Evolutionary conservation across 192 early-diverging fungal genomes (phyloP), one percentile per base, ranked within the genome.

Genomic region (Diversispora eburnea): DNA sequence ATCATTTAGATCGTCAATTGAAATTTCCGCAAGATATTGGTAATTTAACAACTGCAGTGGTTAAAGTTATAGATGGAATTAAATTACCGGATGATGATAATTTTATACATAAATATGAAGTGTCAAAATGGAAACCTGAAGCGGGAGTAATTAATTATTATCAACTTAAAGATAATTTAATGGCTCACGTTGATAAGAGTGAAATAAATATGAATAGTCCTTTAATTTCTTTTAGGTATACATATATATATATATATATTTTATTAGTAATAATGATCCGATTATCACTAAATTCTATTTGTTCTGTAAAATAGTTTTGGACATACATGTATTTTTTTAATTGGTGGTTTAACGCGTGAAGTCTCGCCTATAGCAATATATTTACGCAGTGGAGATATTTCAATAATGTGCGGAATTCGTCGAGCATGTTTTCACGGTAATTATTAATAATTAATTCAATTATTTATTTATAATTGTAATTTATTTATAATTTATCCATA

Each of bases 71-170:
- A 19, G 78, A 89, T 67, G 76, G 78, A 58, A 67, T 88, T 3
- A 74, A 78, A 0, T 76, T 75, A 49, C 22, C 33, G 15, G 61
- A 45, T 8, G 57, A 68, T 4, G 63, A 64, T 15, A 60, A 20
- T 41, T 75, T 68, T 61, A 47, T 80, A 4, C 93, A 91, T 63
- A 77, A 77, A 1, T 95, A 92, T 73, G 49, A 79, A 8, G 83
- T 82, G 10, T 64, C 79, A 3, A 57, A 82, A 46, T 97, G 86
- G 76, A 79, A 77, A 49, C 82, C 93, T 63, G 91, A 99, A 76
- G 97, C 95, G 4, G 97, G 95, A 3, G 94, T 99, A 0, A 77
- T 99, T 43, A 99, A 99, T 79, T 97, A 91, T 75, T 99, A 99
- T 75, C 89, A 92, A 48, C 79, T 86, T 57, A 83, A 87, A 25